phyloP scores from a whole-genome alignment of 2,329 filamentous ascomycete species.

The Anisogramma anomala region DNA sequence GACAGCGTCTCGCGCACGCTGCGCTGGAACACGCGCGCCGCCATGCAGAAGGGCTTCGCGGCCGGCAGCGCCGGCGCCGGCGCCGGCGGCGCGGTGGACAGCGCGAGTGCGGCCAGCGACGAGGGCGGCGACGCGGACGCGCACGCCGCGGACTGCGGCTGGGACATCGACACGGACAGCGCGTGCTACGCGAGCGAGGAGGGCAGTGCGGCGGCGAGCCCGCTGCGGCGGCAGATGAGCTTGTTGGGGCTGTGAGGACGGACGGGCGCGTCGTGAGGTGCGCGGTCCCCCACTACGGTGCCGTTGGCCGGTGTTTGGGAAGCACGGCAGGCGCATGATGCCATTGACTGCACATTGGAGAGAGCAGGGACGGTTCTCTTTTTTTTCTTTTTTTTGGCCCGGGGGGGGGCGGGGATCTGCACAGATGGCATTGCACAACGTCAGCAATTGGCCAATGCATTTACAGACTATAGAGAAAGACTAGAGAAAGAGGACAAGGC shows the following conservation, averaged over 20 bases:
- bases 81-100: constrained; percentile 36
- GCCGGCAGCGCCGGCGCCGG: constrained; percentile 27
- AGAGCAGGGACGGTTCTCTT: too few species aligned
- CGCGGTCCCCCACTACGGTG: too few species aligned
- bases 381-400: too few species aligned
- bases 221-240: constrained; percentile 62
- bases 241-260: constrained; percentile 55
- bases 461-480: constrained; percentile 1
- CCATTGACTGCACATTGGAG: too few species aligned
- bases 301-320: neutral
- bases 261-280: too few species aligned
- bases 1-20: constrained; percentile 86
- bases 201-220: constrained; percentile 54
- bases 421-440: too few species aligned
- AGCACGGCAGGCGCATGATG: neutral
- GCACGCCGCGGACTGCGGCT: constrained; percentile 49
- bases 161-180: constrained; percentile 91
- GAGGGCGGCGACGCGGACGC: constrained; percentile 39
- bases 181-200: constrained; percentile 63
- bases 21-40: constrained; percentile 88
- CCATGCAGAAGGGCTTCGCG: constrained; percentile 83
- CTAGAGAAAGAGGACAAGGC: neutral
- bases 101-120: constrained; percentile 23
- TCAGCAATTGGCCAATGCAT: neutral
- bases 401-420: too few species aligned